phyloP scores from a whole-genome alignment of 108 stramenopile genomes.

The Skeletonema marinoi region DNA sequence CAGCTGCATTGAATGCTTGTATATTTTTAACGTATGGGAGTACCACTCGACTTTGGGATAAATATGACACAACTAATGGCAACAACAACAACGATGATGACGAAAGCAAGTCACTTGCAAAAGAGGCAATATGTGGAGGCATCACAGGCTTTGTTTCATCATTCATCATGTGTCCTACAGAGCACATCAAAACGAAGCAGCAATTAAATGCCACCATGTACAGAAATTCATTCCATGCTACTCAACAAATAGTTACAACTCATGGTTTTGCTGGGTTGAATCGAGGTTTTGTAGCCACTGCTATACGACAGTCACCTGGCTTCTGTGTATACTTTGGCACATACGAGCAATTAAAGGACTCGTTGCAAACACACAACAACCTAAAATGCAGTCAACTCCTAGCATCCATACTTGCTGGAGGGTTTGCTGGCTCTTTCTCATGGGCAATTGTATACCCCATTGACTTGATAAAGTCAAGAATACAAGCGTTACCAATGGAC shows the following conservation, averaged over 20 bases:
- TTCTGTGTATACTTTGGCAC: conserved; percentile 85
- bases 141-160: conserved; percentile 85
- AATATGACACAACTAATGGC: conserved; percentile 10
- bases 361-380: conserved; percentile 15
- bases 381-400: conserved; percentile 36
- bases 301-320: conserved; percentile 79
- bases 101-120: neutral
- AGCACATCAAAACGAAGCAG: conserved; percentile 88
- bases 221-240: conserved; percentile 52
- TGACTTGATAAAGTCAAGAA: conserved; percentile 86
- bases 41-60: conserved; percentile 63
- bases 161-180: conserved; percentile 63
- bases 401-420: conserved; percentile 78
- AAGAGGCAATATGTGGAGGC: conserved; percentile 63
- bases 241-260: conserved; percentile 33
- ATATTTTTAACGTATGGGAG: conserved; percentile 84
- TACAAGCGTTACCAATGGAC: conserved; percentile 70
- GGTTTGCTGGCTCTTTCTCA: conserved; percentile 76
- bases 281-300: conserved; percentile 63
- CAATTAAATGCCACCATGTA: conserved; percentile 61
- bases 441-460: conserved; percentile 89
- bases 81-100: too few relatives aligned
- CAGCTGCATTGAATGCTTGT: conserved; percentile 82
- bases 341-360: conserved; percentile 74
- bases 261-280: conserved; percentile 60